Evolutionary conservation across 2,329 filamentous ascomycete species (phyloP), one percentile per base, ranked within the genome.

Genomic region (Diaporthe nobilis): DNA sequence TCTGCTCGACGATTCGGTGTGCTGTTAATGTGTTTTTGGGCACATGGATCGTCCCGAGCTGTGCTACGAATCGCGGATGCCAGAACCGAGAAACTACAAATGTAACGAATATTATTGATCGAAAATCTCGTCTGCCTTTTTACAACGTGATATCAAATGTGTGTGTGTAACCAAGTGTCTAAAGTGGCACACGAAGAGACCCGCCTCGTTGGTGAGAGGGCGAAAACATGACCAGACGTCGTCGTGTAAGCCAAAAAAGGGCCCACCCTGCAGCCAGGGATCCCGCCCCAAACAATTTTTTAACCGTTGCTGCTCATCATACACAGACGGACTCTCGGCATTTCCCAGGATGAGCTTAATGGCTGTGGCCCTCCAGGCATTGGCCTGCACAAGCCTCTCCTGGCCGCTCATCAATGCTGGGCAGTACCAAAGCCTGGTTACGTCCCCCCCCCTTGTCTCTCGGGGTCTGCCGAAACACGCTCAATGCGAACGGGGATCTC

Each of bases 101-200:
- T 70, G 65, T 42, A 55, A 70, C 65, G 49, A 68, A 70, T 70
- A 70, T 37, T 70, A 55, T 70, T 70, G 65, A 70, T 37, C 65
- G 65, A 70, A 55, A 25, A 28, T 37, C 2, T 25, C 1, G n/a
- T 51, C 28, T 39, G 3, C 4, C 15, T 1, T 3, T 4, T 7
- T 28, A 2, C 13, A 53, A 20, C 8, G 65, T 68, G 65, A 68
- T 7, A 7, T 68, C 6, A 5, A 15, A 6, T 47, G 1, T 65
- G 39, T 8, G 17, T 22, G 1, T 63, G 22, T 2, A 10, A n/a
- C 22, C 9, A 2, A 15, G 3, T 44, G 42, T 44, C 13, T 15
- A 39, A 39, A 39, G 37, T 39, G 37, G 42, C 42, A 17, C 42
- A 12, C 13, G 15, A 15, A 44, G 12, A 17, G 42, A 44, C 42